phyloP scores from a whole-genome alignment of 768 basidiomycete species.

The Collybia mongolica region DNA sequence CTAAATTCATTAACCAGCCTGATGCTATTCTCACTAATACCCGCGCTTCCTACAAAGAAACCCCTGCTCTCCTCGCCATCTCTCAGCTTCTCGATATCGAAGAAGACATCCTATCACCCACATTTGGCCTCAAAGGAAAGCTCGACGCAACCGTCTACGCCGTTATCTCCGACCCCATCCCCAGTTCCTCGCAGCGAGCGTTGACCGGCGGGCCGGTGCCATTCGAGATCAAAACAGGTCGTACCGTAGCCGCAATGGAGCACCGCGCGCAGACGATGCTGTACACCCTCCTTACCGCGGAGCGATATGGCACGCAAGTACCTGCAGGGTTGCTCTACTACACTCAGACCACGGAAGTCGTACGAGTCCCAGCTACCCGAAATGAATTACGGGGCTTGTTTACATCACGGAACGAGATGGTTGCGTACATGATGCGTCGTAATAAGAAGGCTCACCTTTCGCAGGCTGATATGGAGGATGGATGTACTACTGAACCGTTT shows the following conservation, averaged over 20 bases:
- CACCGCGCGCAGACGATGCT: slow-evolving; percentile 98
- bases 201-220: slow-evolving; percentile 54
- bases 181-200: slow-evolving; percentile 13
- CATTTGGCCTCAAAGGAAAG: slow-evolving; percentile 93
- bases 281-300: slow-evolving; percentile 86
- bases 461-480: slow-evolving; percentile 12
- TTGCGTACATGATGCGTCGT: slow-evolving; percentile 58
- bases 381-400: slow-evolving; percentile 87
- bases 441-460: slow-evolving; percentile 11
- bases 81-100: slow-evolving; percentile 81
- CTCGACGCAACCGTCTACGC: slow-evolving; percentile 86
- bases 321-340: slow-evolving; percentile 89
- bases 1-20: slow-evolving; percentile 37
- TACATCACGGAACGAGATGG: slow-evolving; percentile 79
- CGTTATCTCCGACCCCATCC: slow-evolving; percentile 37
- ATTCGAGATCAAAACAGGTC: slow-evolving; percentile 96
- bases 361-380: slow-evolving; percentile 74
- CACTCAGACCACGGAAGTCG: slow-evolving; percentile 86
- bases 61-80: slow-evolving; percentile 61
- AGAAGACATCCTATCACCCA: slow-evolving; percentile 97
- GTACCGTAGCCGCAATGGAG: slow-evolving; percentile 72
- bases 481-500: slow-evolving; percentile 45
- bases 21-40: slow-evolving; percentile 69
- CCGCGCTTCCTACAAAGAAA: slow-evolving; percentile 36
- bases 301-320: slow-evolving; percentile 84